Evolutionary conservation across 371 early-diverging fungal genomes (phyloP).

Genomic region (Mortierella sp.): DNA sequence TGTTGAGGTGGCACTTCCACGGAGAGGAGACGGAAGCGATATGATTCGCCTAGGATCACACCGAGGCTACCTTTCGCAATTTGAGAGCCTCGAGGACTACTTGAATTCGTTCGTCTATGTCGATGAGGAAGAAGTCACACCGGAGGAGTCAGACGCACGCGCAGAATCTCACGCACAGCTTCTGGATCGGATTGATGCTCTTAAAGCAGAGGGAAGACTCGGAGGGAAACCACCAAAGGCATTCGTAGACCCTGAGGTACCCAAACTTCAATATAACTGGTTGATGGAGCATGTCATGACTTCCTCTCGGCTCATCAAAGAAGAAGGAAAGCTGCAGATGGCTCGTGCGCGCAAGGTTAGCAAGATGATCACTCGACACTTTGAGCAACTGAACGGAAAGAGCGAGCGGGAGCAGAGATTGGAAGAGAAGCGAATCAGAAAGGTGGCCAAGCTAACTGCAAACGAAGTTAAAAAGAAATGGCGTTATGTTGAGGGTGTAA

Average conservation of each 20-base stretch:
- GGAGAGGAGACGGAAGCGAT: constrained; percentile 22
- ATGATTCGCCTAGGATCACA: constrained; percentile 17
- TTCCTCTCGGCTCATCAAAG: constrained; percentile 60
- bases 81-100: constrained; percentile 60
- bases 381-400: constrained; percentile 65
- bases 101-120: constrained; percentile 69
- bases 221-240: constrained; percentile 58
- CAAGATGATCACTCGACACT: constrained; percentile 70
- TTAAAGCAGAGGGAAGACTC: constrained; percentile 63
- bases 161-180: constrained; percentile 61
- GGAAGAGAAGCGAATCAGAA: constrained; percentile 65
- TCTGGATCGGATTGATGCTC: constrained; percentile 58
- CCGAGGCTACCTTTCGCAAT: constrained; percentile 7
- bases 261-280: constrained; percentile 56
- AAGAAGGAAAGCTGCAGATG: constrained; percentile 61
- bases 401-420: constrained; percentile 63
- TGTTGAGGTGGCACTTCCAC: constrained; percentile 48
- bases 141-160: constrained; percentile 61
- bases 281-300: constrained; percentile 59
- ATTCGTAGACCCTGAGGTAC: constrained; percentile 55
- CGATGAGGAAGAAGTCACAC: constrained; percentile 71
- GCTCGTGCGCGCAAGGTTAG: constrained; percentile 67
- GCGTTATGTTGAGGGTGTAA: constrained; percentile 72
- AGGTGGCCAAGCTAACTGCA: constrained; percentile 75
- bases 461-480: constrained; percentile 77